Evolutionary conservation across 2,329 filamentous ascomycete genomes (phyloP).

Genomic region (Pseudogymnoascus sp.): DNA sequence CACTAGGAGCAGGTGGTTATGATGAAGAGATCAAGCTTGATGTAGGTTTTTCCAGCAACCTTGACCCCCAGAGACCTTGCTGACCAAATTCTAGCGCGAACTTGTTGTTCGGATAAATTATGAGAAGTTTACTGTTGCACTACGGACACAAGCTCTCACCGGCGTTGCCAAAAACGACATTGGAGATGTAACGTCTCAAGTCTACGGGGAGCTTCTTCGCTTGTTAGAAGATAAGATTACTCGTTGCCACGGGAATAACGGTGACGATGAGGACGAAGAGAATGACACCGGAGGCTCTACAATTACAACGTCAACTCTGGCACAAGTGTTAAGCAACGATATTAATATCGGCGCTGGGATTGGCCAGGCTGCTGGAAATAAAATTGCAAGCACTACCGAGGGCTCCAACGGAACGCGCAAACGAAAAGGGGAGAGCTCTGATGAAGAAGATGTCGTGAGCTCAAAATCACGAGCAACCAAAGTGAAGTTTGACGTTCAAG

Average conservation of each 20-base stretch:
- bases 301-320: slow-evolving; percentile 51
- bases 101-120: slow-evolving; percentile 75
- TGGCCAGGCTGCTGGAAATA: slow-evolving; percentile 44
- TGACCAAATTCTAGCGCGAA: slow-evolving; percentile 47
- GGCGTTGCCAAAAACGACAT: slow-evolving; percentile 64
- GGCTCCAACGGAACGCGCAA: not conserved
- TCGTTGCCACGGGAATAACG: slow-evolving; percentile 56
- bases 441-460: slow-evolving; percentile 18
- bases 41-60: slow-evolving; percentile 35
- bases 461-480: slow-evolving; percentile 25
- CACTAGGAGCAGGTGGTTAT: slow-evolving; percentile 32
- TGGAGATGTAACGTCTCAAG: slow-evolving; percentile 65
- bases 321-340: slow-evolving; percentile 44
- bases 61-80: slow-evolving; percentile 14
- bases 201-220: slow-evolving; percentile 69
- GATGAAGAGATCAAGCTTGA: slow-evolving; percentile 41
- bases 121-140: slow-evolving; percentile 72
- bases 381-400: slow-evolving; percentile 31
- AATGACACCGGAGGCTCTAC: slow-evolving; percentile 25
- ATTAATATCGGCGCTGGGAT: slow-evolving; percentile 51
- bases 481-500: slow-evolving; percentile 46
- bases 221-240: slow-evolving; percentile 62
- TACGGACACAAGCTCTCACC: slow-evolving; percentile 72
- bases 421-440: slow-evolving; percentile 18
- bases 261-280: slow-evolving; percentile 36